Evolutionary conservation across 768 basidiomycete genomes (phyloP).

Genomic region (Mycena belliarum): DNA sequence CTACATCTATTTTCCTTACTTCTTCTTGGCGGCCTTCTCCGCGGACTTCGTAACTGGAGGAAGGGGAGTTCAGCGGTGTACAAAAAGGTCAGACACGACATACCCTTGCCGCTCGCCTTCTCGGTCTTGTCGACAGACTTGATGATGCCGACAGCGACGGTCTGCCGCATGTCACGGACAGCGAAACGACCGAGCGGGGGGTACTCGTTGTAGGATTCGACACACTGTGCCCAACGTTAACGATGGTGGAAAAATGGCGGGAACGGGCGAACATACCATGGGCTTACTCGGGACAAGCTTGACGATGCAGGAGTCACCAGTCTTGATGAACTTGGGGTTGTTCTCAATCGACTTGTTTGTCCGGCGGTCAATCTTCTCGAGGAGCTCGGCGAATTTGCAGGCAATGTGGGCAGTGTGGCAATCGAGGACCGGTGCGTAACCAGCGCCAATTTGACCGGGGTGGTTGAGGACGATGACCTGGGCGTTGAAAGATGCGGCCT

Average conservation of each 20-base stretch:
- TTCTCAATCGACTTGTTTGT: constrained; percentile 91
- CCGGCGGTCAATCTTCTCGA: constrained; percentile 99
- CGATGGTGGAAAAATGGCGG: not conserved
- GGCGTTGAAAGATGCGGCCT: constrained; percentile 98
- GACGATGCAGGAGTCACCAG: constrained; percentile 98
- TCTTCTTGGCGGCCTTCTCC: constrained; percentile 96
- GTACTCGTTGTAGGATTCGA: constrained; percentile 94
- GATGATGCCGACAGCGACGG: constrained; percentile 98
- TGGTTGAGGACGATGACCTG: constrained; percentile 99
- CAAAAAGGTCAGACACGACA: constrained; percentile 24
- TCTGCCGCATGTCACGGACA: constrained; percentile 99
- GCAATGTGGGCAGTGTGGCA: constrained; percentile 99
- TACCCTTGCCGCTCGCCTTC: constrained; percentile 84
- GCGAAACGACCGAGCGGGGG: constrained; percentile 99
- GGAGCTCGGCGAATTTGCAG: constrained; percentile 97
- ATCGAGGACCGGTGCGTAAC: constrained; percentile 98
- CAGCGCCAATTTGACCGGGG: constrained; percentile 99
- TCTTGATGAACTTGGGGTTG: constrained; percentile 97
- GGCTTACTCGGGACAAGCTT: constrained; percentile 97
- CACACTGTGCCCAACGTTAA: constrained; percentile 46
- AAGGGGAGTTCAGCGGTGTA: not conserved
- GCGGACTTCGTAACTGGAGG: constrained; percentile 85
- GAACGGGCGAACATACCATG: constrained; percentile 51
- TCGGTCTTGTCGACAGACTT: constrained; percentile 97
- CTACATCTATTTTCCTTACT: constrained; percentile 77